Evolutionary conservation across 208 protist species (phyloP), one percentile per base, ranked within the genome.

Genomic region (Wallacemonas sp.): DNA sequence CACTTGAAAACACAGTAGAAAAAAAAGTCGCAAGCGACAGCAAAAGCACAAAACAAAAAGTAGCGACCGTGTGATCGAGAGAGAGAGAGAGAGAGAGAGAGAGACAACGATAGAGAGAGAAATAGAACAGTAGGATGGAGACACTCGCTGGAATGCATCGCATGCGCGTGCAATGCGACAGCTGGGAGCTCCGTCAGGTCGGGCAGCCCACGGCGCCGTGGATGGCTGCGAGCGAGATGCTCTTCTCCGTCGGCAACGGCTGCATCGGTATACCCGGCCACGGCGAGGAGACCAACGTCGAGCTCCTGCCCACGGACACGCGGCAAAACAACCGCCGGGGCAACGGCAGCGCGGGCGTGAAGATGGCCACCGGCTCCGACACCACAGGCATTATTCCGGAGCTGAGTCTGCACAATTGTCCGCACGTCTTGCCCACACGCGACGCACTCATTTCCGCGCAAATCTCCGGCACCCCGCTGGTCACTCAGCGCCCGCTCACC

Each of bases 241-340:
- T 96, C 31, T 96, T 96, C 49, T 80, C 86, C 42, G 46, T 94
- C 18, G 81, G 88, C 36, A 96, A 96, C 65, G 91, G 91, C 49
- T 73, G 87, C 45, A 79, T 96, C 39, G 78, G 84, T 25, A 74
- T 96, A 20, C 86, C 88, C 14, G 91, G 91, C 20, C 92, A 91
- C 62, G 54, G 76, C 12, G 86, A 96, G 72, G 88, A 93, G 48
- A 77, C 79, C 42, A 64, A 72, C 48, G 33, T 61, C 2, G 54
- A 48, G 31, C 38, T 42, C 10, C 18, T 41, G 18, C 68, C 72
- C 18, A 44, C 57, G 5, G 36, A 55, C 23, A 44, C 57, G 36
- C 32, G 46, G 7, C 52, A 65, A 23, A 46, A 44, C 46, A 65
- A 44, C 54, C 59, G 74, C 31, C 63, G 54, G 55, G 44, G 46